Base-by-base conservation (phyloP, 441 rosid genomes). In the Populus hybrid region DNA sequence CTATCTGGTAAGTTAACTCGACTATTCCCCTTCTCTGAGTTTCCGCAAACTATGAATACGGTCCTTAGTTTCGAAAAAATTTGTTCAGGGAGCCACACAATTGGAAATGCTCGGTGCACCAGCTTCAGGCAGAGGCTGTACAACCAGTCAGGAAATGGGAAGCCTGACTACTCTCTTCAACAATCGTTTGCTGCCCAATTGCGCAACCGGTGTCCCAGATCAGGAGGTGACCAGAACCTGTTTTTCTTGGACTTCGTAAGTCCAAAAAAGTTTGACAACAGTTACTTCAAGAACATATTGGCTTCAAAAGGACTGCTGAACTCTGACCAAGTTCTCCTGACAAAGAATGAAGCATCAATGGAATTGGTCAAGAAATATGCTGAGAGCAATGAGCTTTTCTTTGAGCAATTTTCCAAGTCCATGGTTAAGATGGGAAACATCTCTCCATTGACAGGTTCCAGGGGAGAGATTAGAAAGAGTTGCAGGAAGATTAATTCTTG, bases 111-210 rank as follows among this genome's bases (percentile, higher is more conserved):
- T 20, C 82, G 97, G 79, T 93, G 99, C 90, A 89, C 91, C 23
- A 87, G 88, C 86, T 93, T 95, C 88, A 90, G 95, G 83, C 97
- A 93, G 88, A 92, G 98, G 77, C 86, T 95, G n/a, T 93, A 93
- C 91, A 91, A 93, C 79, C 98, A 93, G 78, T 81, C 91, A 9
- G 96, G 96, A 72, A 89, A 91, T 24, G 94, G 94, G 26, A 80
- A 84, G 77, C 94, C 98, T 3, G 98, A 92, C 83, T 73, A n/a
- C 89, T 90, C 93, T 7, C 80, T 93, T 7, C 88, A 91, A 70
- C 86, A 76, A 74, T 85, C 94, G 14, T 92, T 86, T 66, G 97
- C 97, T 21, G 88, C 89, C 53, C 80, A 81, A 46, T 74, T 95
- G 79, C 88, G 92, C 53, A 36, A 35, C 26, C 50, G 84, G 20